phyloP scores from a whole-genome alignment of 2,329 filamentous ascomycete species.

The Hypoxylon sp. region DNA sequence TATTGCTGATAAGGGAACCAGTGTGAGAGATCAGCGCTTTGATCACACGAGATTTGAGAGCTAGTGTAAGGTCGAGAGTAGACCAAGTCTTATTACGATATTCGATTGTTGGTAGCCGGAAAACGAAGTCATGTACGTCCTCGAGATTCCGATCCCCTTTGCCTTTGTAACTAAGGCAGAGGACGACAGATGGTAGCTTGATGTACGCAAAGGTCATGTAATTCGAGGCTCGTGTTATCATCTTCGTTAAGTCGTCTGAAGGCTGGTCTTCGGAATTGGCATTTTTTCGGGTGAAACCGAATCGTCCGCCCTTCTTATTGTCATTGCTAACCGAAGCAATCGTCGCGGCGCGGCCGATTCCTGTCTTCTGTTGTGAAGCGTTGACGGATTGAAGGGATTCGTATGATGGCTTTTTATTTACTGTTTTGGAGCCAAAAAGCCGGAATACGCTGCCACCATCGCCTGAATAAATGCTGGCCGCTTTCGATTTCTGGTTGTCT shows the following conservation, averaged over 20 bases:
- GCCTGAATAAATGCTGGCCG: constrained; percentile 64
- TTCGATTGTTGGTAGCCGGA: constrained; percentile 92
- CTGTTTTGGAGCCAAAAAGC: constrained; percentile 65
- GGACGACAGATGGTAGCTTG: constrained; percentile 92
- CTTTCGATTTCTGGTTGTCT: constrained; percentile 61
- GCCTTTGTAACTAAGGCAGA: constrained; percentile 97
- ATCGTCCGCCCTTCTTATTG: constrained; percentile 67
- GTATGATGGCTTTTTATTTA: constrained; percentile 68
- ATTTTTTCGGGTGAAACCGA: constrained; percentile 68
- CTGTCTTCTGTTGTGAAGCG: constrained; percentile 58
- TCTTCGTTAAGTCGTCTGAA: constrained; percentile 93
- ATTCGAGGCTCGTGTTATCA: constrained; percentile 94
- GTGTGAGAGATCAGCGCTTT: constrained; percentile 95
- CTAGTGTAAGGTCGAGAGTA: constrained; percentile 92
- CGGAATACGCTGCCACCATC: constrained; percentile 66
- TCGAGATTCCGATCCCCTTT: constrained; percentile 95
- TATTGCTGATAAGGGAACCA: constrained; percentile 97
- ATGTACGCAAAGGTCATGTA: constrained; percentile 98
- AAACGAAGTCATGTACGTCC: constrained; percentile 97
- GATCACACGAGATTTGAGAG: constrained; percentile 94
- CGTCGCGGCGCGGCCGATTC: constrained; percentile 64
- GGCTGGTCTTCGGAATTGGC: constrained; percentile 70
- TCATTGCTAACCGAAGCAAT: constrained; percentile 58
- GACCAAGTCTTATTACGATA: constrained; percentile 99
- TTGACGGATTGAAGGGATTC: constrained; percentile 67